These are phyloP conservation scores for Exserohilum rostratum DNA, from an alignment of 2,329 filamentous ascomycete species.

Conservation along the genomic window DNA sequence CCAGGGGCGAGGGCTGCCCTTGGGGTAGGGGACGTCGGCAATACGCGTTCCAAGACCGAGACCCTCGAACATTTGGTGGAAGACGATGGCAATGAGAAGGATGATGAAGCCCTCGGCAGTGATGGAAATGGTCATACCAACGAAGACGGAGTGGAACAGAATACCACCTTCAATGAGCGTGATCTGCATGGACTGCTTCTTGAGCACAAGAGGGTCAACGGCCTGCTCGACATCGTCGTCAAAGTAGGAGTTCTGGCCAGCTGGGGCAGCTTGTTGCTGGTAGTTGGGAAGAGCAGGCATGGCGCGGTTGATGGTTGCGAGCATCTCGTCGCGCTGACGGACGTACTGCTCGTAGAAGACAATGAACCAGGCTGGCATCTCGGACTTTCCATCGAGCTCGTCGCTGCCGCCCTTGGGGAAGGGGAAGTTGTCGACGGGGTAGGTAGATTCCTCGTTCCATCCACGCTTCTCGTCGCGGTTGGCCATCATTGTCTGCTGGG, in stretches of 20 bases:
- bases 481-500: conserved; percentile 43
- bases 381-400: conserved; percentile 42
- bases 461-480: conserved; percentile 42
- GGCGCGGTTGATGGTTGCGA: conserved; percentile 58
- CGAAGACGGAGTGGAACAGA: conserved; percentile 69
- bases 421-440: conserved; percentile 37
- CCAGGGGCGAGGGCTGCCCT: conserved; percentile 65
- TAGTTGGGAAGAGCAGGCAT: conserved; percentile 42
- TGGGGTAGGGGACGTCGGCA: conserved; percentile 64
- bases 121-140: conserved; percentile 67
- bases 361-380: conserved; percentile 67
- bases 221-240: conserved; percentile 45
- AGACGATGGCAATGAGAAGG: conserved; percentile 65
- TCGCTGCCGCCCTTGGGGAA: conserved; percentile 36
- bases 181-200: conserved; percentile 49
- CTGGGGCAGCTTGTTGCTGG: conserved; percentile 24
- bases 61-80: conserved; percentile 69
- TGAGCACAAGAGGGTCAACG: conserved; percentile 47
- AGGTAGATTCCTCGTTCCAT: conserved; percentile 40
- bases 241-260: conserved; percentile 43
- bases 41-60: conserved; percentile 67
- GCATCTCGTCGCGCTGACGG: conserved; percentile 64
- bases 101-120: conserved; percentile 62
- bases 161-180: conserved; percentile 64
- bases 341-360: conserved; percentile 69